Conservation (phyloP, 257 asterid genomes). For the Nicotiana sylvestris region DNA sequence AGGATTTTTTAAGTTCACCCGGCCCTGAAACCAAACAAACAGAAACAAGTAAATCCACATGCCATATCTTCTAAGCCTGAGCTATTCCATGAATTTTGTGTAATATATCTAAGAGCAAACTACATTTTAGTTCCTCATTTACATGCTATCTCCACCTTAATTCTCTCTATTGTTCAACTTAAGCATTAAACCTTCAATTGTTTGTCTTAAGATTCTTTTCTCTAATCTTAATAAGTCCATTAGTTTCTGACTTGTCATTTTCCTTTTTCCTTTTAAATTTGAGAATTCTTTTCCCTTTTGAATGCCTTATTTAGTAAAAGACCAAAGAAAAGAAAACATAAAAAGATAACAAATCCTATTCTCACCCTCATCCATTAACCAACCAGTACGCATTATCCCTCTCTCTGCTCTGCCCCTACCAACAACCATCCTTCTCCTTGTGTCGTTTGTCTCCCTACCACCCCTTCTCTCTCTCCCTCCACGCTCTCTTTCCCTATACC, state of each 20-base stretch:
- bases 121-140: not conserved
- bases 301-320: not conserved
- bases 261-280: not conserved
- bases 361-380: not conserved
- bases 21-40: slow-evolving; percentile 50
- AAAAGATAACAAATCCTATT: not conserved
- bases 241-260: not conserved
- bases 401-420: not conserved
- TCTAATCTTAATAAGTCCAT: not conserved
- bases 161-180: slow-evolving; percentile 2
- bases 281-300: not conserved
- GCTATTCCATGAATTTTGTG: not conserved
- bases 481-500: not conserved
- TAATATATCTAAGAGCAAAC: not conserved
- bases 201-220: not conserved
- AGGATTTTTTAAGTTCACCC: slow-evolving; percentile 72
- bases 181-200: not conserved
- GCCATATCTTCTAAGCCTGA: slow-evolving; percentile 1
- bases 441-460: not conserved
- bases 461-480: not conserved
- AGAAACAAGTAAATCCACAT: not conserved
- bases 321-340: not conserved
- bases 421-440: not conserved
- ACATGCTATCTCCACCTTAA: not conserved
- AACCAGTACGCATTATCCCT: not conserved